phyloP scores from a whole-genome alignment of 768 basidiomycete genomes.

The Amanita muscaria region DNA sequence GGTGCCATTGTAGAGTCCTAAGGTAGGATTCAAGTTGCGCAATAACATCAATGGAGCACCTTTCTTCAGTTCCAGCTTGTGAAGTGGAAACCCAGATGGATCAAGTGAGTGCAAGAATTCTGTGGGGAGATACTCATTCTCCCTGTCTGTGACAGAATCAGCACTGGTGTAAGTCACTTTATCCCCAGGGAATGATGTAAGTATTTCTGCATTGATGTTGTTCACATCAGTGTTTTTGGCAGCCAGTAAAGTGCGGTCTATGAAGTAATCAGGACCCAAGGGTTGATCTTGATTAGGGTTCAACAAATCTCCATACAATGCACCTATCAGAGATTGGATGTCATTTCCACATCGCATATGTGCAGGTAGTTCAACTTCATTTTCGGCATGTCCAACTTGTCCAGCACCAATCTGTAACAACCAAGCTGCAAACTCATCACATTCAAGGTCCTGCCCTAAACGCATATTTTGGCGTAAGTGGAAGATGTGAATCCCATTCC shows the following conservation, averaged over 20 bases:
- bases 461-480: constrained; percentile 33
- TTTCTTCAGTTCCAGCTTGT: too few species aligned
- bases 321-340: constrained; percentile 20
- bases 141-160: constrained; percentile 17
- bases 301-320: too few species aligned
- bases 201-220: background rate
- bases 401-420: constrained; percentile 25
- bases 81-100: too few species aligned
- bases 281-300: background rate
- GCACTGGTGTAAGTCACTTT: too few species aligned
- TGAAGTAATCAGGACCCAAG: constrained; percentile 21
- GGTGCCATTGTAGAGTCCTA: too few species aligned
- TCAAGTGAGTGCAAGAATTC: constrained; percentile 3
- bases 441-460: constrained; percentile 21
- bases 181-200: too few species aligned
- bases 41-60: too few species aligned
- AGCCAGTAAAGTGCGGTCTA: constrained; percentile 27
- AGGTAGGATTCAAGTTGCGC: too few species aligned
- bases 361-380: background rate
- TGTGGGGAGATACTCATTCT: constrained; percentile 20
- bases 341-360: constrained; percentile 12
- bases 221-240: constrained; percentile 29
- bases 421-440: constrained; percentile 25
- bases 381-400: constrained; percentile 1
- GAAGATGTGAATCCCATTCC: constrained; percentile 24